phyloP scores from a whole-genome alignment of 2,329 filamentous ascomycete species.

The Apiospora saccharicola region DNA sequence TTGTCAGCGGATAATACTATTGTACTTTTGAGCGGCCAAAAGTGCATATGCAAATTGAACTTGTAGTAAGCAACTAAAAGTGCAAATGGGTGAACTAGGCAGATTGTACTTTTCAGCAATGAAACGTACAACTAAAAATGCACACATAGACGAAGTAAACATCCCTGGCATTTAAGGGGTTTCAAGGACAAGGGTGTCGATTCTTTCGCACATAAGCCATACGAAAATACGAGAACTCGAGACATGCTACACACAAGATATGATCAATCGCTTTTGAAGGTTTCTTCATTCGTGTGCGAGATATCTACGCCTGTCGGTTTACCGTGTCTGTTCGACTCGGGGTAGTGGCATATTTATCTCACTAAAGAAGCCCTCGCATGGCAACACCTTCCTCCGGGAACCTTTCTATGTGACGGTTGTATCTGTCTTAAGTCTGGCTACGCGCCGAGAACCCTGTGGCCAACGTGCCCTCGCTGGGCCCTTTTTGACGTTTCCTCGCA shows the following conservation, averaged over 20 bases:
- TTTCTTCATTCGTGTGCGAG: background rate
- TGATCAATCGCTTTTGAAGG: background rate
- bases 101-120: background rate
- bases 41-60: too few species aligned
- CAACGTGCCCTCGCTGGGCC: background rate
- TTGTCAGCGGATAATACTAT: background rate
- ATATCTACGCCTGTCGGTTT: background rate
- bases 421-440: background rate
- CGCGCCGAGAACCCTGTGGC: background rate
- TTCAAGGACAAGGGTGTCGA: background rate
- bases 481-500: background rate
- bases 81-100: too few species aligned
- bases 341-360: background rate
- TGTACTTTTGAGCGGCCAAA: too few species aligned
- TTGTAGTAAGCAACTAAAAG: too few species aligned
- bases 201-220: background rate
- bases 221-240: background rate
- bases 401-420: background rate
- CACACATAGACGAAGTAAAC: too few species aligned
- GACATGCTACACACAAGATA: background rate
- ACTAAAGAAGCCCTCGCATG: background rate
- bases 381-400: background rate
- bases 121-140: background rate
- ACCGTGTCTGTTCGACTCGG: background rate
- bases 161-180: background rate